Conservation (phyloP, 495 filamentous ascomycete species). For the Penicillium tannophilum region DNA sequence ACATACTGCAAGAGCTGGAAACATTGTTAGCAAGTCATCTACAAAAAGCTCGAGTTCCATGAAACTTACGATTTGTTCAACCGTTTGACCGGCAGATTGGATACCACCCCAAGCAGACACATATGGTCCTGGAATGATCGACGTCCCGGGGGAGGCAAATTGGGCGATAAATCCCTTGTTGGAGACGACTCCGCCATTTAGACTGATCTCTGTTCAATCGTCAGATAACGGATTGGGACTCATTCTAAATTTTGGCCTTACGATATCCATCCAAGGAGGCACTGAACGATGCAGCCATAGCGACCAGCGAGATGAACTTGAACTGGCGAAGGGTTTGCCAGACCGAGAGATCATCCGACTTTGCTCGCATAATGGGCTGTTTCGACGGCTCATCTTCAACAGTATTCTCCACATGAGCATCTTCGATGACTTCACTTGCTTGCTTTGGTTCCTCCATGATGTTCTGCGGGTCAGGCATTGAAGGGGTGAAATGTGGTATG, state of each 20-base stretch:
- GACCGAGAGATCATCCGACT: constrained; percentile 33
- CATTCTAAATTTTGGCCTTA: constrained; percentile 14
- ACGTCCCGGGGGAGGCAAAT: constrained; percentile 31
- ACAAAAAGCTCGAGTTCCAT: neutral
- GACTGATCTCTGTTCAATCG: constrained; percentile 35
- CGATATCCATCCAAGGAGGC: constrained; percentile 46
- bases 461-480: neutral
- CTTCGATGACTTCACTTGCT: neutral
- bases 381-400: constrained; percentile 3
- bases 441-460: neutral
- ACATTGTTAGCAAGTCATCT: neutral
- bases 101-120: constrained; percentile 45
- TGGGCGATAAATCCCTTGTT: constrained; percentile 45
- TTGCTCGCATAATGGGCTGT: constrained; percentile 29
- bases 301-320: constrained; percentile 29
- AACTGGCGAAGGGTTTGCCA: constrained; percentile 32
- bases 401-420: neutral
- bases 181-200: constrained; percentile 43
- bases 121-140: constrained; percentile 37
- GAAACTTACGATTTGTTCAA: constrained; percentile 32
- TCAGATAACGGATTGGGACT: neutral
- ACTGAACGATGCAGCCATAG: constrained; percentile 41
- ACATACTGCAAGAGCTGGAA: constrained; percentile 35
- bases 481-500: neutral
- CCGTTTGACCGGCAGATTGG: constrained; percentile 41